phyloP scores from a whole-genome alignment of 2,329 filamentous ascomycete species.

The Metarhizium robertsii region DNA sequence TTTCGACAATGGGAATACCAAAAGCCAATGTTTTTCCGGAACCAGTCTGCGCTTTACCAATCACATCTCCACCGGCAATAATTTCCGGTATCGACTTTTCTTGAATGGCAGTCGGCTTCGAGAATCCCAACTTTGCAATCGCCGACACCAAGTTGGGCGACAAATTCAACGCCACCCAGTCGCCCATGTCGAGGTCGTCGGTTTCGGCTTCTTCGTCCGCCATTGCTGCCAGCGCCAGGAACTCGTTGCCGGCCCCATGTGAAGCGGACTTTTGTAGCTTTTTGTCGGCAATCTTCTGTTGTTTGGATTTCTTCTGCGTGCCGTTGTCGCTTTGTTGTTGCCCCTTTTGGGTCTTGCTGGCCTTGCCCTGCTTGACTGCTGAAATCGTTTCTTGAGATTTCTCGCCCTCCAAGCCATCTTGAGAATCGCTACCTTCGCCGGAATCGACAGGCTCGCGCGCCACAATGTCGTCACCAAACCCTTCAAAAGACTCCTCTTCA shows the following conservation, averaged over 20 bases:
- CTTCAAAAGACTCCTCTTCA: constrained; percentile 52
- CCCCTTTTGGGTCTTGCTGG: constrained; percentile 14
- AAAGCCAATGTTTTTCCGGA: constrained; percentile 96
- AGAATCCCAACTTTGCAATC: constrained; percentile 71
- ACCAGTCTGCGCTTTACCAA: constrained; percentile 92
- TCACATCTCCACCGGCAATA: constrained; percentile 74
- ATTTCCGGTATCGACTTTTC: constrained; percentile 71
- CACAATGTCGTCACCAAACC: constrained; percentile 46
- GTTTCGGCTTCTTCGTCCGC: constrained; percentile 45
- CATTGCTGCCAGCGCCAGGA: constrained; percentile 42
- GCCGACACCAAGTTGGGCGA: constrained; percentile 63
- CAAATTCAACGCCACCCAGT: constrained; percentile 67
- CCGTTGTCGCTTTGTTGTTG: constrained; percentile 9
- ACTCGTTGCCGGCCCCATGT: constrained; percentile 32
- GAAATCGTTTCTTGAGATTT: constrained; percentile 2
- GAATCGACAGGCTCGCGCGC: constrained; percentile 22
- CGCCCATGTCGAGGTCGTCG: constrained; percentile 59
- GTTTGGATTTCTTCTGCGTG: constrained; percentile 9
- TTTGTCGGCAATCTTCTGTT: constrained; percentile 27
- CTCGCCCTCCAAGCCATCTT: constrained; percentile 21
- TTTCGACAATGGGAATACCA: constrained; percentile 84
- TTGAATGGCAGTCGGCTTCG: constrained; percentile 76
- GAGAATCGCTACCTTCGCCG: constrained; percentile 21
- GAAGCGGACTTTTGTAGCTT: constrained; percentile 27
- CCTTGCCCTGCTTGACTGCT: constrained; percentile 7